These are phyloP conservation scores for Echium plantagineum DNA, from an alignment of 257 asterid species.

Conservation along the genomic window DNA sequence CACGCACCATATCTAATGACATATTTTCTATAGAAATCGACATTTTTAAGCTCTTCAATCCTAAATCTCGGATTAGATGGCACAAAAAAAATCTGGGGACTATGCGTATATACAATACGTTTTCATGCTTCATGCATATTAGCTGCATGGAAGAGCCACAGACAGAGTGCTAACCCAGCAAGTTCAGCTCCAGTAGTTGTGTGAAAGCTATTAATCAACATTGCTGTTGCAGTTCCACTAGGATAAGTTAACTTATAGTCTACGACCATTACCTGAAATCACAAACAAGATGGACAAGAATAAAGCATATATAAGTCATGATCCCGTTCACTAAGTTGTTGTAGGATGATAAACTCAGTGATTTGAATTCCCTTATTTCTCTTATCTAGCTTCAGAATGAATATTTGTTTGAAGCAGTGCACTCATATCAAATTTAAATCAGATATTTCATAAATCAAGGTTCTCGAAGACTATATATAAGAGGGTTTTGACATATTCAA, in stretches of 20 bases:
- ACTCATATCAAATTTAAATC: too few relatives aligned
- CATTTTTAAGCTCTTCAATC: neutral
- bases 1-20: too few relatives aligned
- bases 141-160: constrained; percentile 5
- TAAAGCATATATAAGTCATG: neutral
- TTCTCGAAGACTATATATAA: too few relatives aligned
- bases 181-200: constrained; percentile 94
- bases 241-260: constrained; percentile 83
- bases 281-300: constrained; percentile 3
- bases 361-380: neutral
- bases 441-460: too few relatives aligned
- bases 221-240: constrained; percentile 98
- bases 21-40: too few relatives aligned
- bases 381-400: neutral
- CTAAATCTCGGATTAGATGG: neutral
- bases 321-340: neutral
- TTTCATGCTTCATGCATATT: constrained; percentile 6
- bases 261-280: constrained; percentile 77
- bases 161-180: constrained; percentile 44
- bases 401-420: too few relatives aligned
- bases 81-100: neutral
- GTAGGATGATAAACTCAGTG: neutral
- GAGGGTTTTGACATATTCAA: too few relatives aligned
- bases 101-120: neutral
- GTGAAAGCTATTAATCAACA: constrained; percentile 94